Evolutionary conservation across 345 rosid genomes (phyloP).

Genomic region (Moringa oleifera): DNA sequence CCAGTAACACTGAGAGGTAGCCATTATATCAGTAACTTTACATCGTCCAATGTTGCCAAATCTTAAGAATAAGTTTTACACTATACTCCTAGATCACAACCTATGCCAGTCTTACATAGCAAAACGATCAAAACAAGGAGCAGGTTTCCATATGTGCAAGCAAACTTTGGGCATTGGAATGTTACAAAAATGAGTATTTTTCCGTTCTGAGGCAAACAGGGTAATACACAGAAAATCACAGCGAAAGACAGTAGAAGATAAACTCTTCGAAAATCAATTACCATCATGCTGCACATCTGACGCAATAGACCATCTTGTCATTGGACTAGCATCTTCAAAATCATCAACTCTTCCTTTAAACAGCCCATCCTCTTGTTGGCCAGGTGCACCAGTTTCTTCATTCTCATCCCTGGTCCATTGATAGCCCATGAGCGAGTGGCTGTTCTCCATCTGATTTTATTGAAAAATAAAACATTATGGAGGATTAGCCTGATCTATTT

Average conservation of each 20-base stretch:
- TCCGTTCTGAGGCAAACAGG: neutral
- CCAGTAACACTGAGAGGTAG: neutral
- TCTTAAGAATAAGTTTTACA: neutral
- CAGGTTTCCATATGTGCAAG: neutral
- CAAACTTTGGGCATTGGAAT: neutral
- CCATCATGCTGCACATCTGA: neutral
- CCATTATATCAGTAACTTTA: neutral
- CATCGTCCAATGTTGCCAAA: neutral
- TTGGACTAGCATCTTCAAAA: neutral
- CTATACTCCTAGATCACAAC: neutral
- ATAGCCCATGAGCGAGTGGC: conserved; percentile 7
- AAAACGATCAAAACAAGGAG: neutral
- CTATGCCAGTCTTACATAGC: neutral
- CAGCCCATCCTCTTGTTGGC: too few relatives aligned
- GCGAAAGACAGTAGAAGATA: neutral
- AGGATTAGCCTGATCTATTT: neutral
- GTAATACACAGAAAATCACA: neutral
- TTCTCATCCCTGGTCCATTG: conserved; percentile 15
- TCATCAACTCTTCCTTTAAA: neutral
- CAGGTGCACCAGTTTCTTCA: neutral
- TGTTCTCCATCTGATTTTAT: conserved; percentile 21
- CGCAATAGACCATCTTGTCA: neutral
- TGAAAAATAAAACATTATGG: neutral
- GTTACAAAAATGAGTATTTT: neutral
- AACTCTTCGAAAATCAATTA: neutral